Evolutionary conservation across 1,284 basidiomycete genomes (phyloP), one percentile per base, ranked within the genome.

Genomic region (Rhodotorula sp.): DNA sequence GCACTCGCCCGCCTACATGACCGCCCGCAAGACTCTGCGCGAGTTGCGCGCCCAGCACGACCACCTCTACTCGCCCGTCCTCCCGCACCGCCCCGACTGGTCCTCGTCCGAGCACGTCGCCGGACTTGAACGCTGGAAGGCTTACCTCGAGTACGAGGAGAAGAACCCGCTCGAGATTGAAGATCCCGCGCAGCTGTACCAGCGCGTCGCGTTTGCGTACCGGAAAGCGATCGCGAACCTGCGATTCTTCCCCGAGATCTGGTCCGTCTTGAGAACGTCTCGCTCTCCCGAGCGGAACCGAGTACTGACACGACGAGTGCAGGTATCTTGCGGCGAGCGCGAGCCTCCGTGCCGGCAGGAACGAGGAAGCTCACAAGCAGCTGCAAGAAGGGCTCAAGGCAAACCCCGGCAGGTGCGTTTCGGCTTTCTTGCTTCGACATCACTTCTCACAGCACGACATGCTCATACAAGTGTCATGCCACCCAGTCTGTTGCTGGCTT

Each of bases 111-210:
- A 85, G 14, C 93, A 98, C 79, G 86, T 92, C 58, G 85, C 86
- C 21, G 85, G 91, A 48, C 87, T 93, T 7, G 88, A 88, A 29
- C 87, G 88, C 21, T 99, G 97, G 97, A 92, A 92, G 78, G 85
- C 87, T 4, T 98, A 97, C 80, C 83, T 99, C 64, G 92, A 92
- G 78, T 99, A 93, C 92, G 97, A 99, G 82, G 93, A 97, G 81
- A 86, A 87, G 75, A 98, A 99, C 79, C 97, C 95, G 1, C 85
- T 97, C 56, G 91, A 93, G 80, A 87, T 97, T 66, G 93, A 96
- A 73, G 94, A 98, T 75, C 85, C 86, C 64, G 81, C 84, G 3
- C 85, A 85, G 8, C 81, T 96, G 49, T 85, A 89, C 62, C 85
- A 85, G 26, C 87, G 96, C 47, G 85, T 97, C 12, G 87, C 89